Conservation (phyloP, 108 stramenopile genomes). For the Pseudonitzschia multistriata region DNA sequence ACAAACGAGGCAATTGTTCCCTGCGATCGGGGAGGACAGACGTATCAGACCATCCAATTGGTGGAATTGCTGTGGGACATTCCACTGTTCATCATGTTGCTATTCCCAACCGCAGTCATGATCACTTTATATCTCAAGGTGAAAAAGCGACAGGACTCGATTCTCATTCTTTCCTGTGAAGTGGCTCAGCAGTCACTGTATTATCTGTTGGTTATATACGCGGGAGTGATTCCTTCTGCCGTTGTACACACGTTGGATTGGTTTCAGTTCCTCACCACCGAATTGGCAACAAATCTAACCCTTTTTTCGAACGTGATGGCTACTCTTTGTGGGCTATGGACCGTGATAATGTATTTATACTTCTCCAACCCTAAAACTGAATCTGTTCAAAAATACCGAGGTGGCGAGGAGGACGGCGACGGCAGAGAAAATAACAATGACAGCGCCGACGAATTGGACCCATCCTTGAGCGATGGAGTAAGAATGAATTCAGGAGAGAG, state of each 20-base stretch:
- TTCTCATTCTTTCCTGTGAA: not conserved
- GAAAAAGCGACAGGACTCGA: not conserved
- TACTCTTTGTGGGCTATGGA: not conserved
- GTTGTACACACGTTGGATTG: not conserved
- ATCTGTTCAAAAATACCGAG: not conserved
- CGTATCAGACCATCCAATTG: not conserved
- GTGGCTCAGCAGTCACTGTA: not conserved
- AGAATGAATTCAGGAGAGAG: no score
- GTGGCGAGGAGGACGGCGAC: not conserved
- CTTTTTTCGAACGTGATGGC: not conserved
- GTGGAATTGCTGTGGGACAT: not conserved
- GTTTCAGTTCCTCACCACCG: not conserved
- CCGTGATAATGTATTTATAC: not conserved
- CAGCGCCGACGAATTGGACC: no score
- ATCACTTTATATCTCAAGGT: not conserved
- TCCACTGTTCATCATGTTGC: not conserved
- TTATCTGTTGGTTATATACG: constrained; percentile 4
- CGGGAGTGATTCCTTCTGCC: not conserved
- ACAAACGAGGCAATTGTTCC: not conserved
- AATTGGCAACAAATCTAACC: not conserved
- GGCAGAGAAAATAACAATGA: not conserved
- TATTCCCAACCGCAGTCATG: not conserved
- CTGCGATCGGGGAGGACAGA: not conserved
- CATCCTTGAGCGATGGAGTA: no score
- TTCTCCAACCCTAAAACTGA: not conserved